Percentiles rank a stretch among this genome's conserved stretches.
Conservation (phyloP, 495 filamentous ascomycete genomes). For the Aeminium ludgeri region DNA sequence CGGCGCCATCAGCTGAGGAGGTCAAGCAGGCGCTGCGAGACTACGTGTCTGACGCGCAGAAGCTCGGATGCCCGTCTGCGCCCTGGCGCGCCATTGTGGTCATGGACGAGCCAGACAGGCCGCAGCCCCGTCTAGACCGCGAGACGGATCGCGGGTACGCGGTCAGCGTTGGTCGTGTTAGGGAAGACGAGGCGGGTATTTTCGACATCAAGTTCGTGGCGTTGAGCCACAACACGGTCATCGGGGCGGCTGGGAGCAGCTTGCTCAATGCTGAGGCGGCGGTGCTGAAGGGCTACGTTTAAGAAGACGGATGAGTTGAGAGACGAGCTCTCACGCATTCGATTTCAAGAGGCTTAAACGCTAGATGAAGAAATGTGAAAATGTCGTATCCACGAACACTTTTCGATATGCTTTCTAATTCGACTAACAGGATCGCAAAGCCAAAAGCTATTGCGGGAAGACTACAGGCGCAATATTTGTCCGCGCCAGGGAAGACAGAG, state of each 20-base stretch:
- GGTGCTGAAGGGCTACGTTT: conserved; percentile 58
- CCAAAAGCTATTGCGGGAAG: no score
- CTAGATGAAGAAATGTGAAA: no score
- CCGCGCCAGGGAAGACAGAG: no score
- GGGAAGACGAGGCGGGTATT: conserved; percentile 28
- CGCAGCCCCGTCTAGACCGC: conserved; percentile 28
- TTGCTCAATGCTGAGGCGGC: conserved; percentile 91
- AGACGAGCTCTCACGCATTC: no score
- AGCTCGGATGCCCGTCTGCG: conserved; percentile 26
- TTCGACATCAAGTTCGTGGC: conserved; percentile 32
- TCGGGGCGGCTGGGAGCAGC: conserved; percentile 85
- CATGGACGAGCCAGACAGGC: conserved; percentile 29
- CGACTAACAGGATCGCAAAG: no score
- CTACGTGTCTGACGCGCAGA: conserved; percentile 28
- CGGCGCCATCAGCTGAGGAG: conserved; percentile 25
- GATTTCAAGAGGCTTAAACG: no score
- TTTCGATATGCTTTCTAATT: no score
- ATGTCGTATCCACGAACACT: no score
- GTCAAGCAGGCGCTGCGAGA: conserved; percentile 28
- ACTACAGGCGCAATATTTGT: no score
- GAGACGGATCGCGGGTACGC: conserved; percentile 30
- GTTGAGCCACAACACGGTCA: conserved; percentile 44
- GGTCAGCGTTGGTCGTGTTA: conserved; percentile 26
- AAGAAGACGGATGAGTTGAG: no score
- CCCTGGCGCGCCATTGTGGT: conserved; percentile 28